These are phyloP conservation scores for Phytophthora cactorum DNA, from an alignment of 352 stramenopile genomes.

Conservation along the genomic window DNA sequence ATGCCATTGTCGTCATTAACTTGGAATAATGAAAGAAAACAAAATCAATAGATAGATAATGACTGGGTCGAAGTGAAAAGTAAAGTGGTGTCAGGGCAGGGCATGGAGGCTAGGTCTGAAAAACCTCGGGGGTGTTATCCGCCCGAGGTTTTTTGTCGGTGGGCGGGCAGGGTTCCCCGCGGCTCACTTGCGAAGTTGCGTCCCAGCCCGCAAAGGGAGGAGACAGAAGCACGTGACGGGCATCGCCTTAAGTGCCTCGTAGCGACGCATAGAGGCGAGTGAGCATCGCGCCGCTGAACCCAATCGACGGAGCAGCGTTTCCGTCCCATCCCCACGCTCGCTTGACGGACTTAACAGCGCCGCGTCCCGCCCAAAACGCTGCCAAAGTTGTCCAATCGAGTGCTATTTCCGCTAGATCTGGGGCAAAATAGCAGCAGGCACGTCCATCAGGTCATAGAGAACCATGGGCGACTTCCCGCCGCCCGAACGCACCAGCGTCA, in stretches of 20 bases:
- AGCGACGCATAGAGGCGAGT: conserved; percentile 15
- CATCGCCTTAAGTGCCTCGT: conserved; percentile 8
- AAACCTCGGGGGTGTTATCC: conserved; percentile 15
- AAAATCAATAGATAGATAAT: conserved; percentile 7
- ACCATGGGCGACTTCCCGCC: conserved; percentile 79
- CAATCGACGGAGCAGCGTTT: conserved; percentile 12
- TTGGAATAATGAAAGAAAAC: conserved; percentile 30
- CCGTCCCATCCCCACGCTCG: background rate
- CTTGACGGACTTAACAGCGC: conserved; percentile 7
- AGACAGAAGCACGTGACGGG: conserved; percentile 26
- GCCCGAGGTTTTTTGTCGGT: conserved; percentile 23
- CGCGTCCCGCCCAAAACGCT: conserved; percentile 6
- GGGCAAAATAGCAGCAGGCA: conserved; percentile 23
- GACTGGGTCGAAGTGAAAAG: background rate
- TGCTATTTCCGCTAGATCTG: conserved; percentile 30
- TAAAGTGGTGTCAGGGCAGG: background rate
- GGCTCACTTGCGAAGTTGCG: conserved; percentile 38
- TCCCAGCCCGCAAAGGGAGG: conserved; percentile 32
- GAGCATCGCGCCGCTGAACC: background rate
- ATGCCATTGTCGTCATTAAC: conserved; percentile 15
- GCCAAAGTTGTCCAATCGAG: conserved; percentile 24
- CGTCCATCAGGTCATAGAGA: conserved; percentile 3
- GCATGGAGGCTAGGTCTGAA: background rate
- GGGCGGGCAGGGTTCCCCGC: conserved; percentile 9
- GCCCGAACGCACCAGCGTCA: conserved; percentile 61